These are phyloP conservation scores for Pleurotus eryngii DNA, from an alignment of 768 basidiomycete genomes.

Conservation along the genomic window DNA sequence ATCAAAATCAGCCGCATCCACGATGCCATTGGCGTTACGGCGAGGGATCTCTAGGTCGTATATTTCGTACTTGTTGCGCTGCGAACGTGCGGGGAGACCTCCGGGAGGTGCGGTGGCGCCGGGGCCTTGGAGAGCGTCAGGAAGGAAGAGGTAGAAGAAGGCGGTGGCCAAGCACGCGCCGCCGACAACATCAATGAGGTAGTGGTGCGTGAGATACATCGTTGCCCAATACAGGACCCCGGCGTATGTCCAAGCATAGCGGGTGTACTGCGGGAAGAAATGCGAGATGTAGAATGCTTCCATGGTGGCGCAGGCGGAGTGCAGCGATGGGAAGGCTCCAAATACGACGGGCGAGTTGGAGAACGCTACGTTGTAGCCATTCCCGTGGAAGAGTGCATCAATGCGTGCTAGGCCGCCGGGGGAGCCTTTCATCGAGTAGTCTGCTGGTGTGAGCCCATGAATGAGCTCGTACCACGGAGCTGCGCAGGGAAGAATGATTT, in stretches of 20 bases:
- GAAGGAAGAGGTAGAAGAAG: slow-evolving; percentile 87
- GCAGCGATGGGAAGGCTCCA: slow-evolving; percentile 94
- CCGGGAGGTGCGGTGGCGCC: slow-evolving; percentile 51
- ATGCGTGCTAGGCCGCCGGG: slow-evolving; percentile 92
- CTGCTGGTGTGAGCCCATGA: slow-evolving; percentile 92
- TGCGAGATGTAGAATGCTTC: slow-evolving; percentile 92
- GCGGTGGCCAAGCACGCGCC: slow-evolving; percentile 88
- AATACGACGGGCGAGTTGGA: slow-evolving; percentile 90
- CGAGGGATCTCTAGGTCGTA: slow-evolving; percentile 72
- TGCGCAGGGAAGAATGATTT: slow-evolving; percentile 88
- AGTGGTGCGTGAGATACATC: slow-evolving; percentile 98
- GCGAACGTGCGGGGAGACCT: slow-evolving; percentile 22
- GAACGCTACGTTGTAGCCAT: slow-evolving; percentile 77
- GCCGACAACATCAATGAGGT: slow-evolving; percentile 95
- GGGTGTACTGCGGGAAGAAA: slow-evolving; percentile 79
- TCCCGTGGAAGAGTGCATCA: slow-evolving; percentile 76
- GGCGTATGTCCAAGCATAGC: slow-evolving; percentile 79
- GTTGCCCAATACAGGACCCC: slow-evolving; percentile 94
- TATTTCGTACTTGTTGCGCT: slow-evolving; percentile 65
- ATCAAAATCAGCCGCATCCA: slow-evolving; percentile 54
- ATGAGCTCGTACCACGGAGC: slow-evolving; percentile 98
- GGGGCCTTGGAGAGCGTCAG: slow-evolving; percentile 66
- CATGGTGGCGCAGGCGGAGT: slow-evolving; percentile 87
- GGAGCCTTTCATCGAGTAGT: slow-evolving; percentile 89
- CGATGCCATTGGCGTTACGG: slow-evolving; percentile 23